Evolutionary conservation across 768 basidiomycete species (phyloP).

Genomic region (Lactifluus piperatus): DNA sequence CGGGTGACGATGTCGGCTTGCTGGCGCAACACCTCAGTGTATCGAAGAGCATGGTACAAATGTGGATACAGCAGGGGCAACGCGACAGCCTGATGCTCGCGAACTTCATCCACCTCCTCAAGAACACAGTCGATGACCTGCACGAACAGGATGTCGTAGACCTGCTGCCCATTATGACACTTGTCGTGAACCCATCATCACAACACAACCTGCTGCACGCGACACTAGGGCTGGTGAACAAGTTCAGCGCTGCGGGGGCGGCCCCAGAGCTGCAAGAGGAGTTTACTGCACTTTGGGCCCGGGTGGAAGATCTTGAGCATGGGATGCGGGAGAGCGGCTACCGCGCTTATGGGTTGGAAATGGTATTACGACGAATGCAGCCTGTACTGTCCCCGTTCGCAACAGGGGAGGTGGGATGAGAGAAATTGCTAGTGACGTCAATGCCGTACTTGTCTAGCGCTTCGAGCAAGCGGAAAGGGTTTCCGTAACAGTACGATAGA

Average conservation of each 20-base stretch:
- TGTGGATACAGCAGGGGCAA: background rate
- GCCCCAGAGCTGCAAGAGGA: background rate
- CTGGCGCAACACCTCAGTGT: background rate
- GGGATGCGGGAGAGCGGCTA: constrained; percentile 1
- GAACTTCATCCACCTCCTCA: background rate
- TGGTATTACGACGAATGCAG: constrained; percentile 3
- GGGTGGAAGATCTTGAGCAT: background rate
- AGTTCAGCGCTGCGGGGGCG: background rate
- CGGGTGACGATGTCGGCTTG: background rate
- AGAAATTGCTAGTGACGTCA: no score
- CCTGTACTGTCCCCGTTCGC: background rate
- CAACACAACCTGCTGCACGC: background rate
- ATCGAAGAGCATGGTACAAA: background rate
- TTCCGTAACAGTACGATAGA: no score
- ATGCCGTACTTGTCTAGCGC: no score
- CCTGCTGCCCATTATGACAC: background rate
- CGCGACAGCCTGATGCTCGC: constrained; percentile 7
- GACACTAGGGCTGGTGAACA: constrained; percentile 5
- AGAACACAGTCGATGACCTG: background rate
- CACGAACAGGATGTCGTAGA: background rate
- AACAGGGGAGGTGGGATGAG: no score
- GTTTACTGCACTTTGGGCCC: background rate
- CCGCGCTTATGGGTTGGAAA: constrained; percentile 2
- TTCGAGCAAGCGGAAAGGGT: no score
- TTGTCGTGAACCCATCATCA: background rate